Evolutionary conservation across 2,329 filamentous ascomycete genomes (phyloP).

Genomic region (Ambrosiella xylebori): DNA sequence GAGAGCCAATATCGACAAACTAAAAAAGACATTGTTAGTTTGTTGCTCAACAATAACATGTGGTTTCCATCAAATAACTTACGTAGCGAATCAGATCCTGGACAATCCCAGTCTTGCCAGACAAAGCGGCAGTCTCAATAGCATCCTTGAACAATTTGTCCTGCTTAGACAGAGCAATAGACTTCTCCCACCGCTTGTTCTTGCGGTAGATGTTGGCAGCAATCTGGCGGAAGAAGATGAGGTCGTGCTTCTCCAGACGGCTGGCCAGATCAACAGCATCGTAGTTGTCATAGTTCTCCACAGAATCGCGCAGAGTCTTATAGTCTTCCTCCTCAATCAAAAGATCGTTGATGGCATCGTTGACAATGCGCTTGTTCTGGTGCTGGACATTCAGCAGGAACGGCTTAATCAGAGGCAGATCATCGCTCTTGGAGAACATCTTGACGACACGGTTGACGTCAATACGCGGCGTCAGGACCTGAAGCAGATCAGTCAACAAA

Average conservation of each 20-base stretch:
- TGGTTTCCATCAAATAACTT: conserved; percentile 32
- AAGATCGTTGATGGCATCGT: conserved; percentile 93
- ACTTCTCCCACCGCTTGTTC: conserved; percentile 99
- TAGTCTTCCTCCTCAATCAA: conserved; percentile 98
- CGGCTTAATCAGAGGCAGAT: conserved; percentile 93
- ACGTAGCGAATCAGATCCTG: conserved; percentile 94
- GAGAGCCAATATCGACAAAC: conserved; percentile 98
- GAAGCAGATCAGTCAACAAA: conserved; percentile 84
- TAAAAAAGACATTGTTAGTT: conserved; percentile 27
- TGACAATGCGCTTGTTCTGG: conserved; percentile 97
- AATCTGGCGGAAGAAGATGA: conserved; percentile 98
- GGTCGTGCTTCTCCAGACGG: conserved; percentile 88
- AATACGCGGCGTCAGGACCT: conserved; percentile 78
- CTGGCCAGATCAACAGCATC: conserved; percentile 84
- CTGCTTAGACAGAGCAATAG: conserved; percentile 91
- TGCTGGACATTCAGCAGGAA: conserved; percentile 92
- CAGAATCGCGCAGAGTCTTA: conserved; percentile 93
- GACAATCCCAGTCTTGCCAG: conserved; percentile 75
- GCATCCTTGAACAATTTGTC: conserved; percentile 99
- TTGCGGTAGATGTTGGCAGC: conserved; percentile 97
- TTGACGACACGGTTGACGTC: conserved; percentile 98
- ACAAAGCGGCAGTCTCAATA: conserved; percentile 91
- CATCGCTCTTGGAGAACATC: conserved; percentile 97
- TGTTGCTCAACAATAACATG: not conserved
- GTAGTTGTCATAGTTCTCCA: conserved; percentile 98